Conservation (phyloP, 176 grass and related monocot species). For the Juncus effusus region DNA sequence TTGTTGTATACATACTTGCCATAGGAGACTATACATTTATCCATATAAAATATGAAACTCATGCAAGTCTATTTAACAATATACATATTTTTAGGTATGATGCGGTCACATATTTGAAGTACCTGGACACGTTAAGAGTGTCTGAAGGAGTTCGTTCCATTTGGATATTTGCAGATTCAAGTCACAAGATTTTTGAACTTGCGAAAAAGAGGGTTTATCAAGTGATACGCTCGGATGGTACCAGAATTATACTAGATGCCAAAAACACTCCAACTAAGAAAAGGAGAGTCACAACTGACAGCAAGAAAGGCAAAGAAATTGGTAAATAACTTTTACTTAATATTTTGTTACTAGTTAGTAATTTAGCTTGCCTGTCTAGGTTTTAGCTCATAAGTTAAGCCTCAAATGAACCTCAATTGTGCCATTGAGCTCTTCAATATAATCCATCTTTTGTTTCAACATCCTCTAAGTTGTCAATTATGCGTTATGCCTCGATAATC, state of each 20-base stretch:
- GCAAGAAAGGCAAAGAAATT: conserved; percentile 52
- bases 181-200: conserved; percentile 89
- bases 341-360: not conserved
- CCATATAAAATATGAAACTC: no score
- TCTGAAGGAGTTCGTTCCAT: conserved; percentile 91
- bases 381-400: no score
- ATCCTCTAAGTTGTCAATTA: no score
- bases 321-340: conserved; percentile 30
- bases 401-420: no score
- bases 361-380: no score
- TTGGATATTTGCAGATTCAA: conserved; percentile 96
- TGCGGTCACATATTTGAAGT: conserved; percentile 87
- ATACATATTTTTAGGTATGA: conserved; percentile 51
- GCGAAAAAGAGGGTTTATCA: conserved; percentile 88
- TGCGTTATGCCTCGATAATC: no score
- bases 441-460: no score
- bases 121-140: conserved; percentile 83
- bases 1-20: no score
- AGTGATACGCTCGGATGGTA: conserved; percentile 58
- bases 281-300: conserved; percentile 40
- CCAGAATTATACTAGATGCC: conserved; percentile 35
- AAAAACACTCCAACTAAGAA: conserved; percentile 58
- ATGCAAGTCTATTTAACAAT: no score
- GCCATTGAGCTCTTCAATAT: no score
- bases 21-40: no score